phyloP scores from a whole-genome alignment of 2,329 filamentous ascomycete species.

The Myriosclerotinia scirpicola region DNA sequence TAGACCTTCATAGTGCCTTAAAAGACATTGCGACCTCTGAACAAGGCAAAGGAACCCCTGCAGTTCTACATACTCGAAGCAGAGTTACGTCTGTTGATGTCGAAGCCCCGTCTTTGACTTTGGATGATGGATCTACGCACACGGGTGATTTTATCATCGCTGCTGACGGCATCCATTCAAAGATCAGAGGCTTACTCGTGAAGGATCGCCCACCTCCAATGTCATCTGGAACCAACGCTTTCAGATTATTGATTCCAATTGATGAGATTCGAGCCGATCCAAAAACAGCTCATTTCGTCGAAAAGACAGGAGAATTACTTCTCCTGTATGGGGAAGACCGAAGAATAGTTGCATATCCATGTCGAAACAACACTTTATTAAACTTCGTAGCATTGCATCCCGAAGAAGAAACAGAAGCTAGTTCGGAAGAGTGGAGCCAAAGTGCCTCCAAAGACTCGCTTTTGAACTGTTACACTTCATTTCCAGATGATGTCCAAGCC shows the following conservation, averaged over 20 bases:
- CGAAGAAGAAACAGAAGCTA: slow-evolving; percentile 47
- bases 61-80: slow-evolving; percentile 45
- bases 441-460: slow-evolving; percentile 43
- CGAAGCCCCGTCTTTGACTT: slow-evolving; percentile 44
- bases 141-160: slow-evolving; percentile 53
- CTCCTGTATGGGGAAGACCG: slow-evolving; percentile 47
- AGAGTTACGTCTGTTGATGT: slow-evolving; percentile 48
- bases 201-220: background rate
- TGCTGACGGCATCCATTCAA: slow-evolving; percentile 51
- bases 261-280: slow-evolving; percentile 41
- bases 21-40: slow-evolving; percentile 47
- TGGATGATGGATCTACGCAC: slow-evolving; percentile 48
- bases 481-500: slow-evolving; percentile 45
- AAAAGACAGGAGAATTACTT: slow-evolving; percentile 38
- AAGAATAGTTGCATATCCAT: slow-evolving; percentile 51
- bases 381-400: slow-evolving; percentile 56
- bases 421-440: slow-evolving; percentile 45
- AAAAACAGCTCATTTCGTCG: slow-evolving; percentile 40
- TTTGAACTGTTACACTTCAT: slow-evolving; percentile 46
- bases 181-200: background rate
- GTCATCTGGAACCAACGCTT: slow-evolving; percentile 32
- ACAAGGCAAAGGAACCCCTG: slow-evolving; percentile 43
- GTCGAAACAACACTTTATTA: slow-evolving; percentile 46
- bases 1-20: slow-evolving; percentile 53
- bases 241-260: slow-evolving; percentile 33